These are phyloP conservation scores for Apiospora saccharicola DNA, from an alignment of 2,329 filamentous ascomycete species.

Conservation along the genomic window DNA sequence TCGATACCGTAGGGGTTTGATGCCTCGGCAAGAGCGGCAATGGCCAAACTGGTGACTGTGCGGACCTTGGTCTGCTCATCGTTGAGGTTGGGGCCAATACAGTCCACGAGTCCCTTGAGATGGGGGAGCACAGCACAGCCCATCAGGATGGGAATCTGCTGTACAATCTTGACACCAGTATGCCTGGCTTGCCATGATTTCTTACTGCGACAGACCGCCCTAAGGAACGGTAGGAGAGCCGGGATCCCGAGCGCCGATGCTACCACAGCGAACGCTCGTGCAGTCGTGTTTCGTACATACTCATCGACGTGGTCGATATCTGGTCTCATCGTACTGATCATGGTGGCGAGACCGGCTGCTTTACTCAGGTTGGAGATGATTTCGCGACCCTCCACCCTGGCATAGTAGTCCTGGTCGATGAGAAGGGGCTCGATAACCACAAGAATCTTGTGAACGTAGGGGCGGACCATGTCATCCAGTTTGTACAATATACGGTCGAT, in stretches of 20 bases:
- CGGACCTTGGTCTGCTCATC: constrained; percentile 98
- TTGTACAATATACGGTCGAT: constrained; percentile 99
- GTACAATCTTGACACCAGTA: constrained; percentile 98
- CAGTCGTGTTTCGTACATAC: constrained; percentile 97
- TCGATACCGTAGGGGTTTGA: constrained; percentile 99
- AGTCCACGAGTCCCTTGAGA: constrained; percentile 94
- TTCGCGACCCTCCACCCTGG: constrained; percentile 95
- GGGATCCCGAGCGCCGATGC: constrained; percentile 96
- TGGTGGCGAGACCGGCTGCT: constrained; percentile 93
- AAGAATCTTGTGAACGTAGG: constrained; percentile 97
- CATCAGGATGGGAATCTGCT: constrained; percentile 99
- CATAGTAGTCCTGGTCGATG: constrained; percentile 99
- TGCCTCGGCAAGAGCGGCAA: constrained; percentile 93
- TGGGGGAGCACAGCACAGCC: constrained; percentile 95
- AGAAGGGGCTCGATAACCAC: constrained; percentile 99
- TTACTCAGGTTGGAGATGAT: constrained; percentile 99
- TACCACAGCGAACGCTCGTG: constrained; percentile 95
- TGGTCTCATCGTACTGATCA: constrained; percentile 99
- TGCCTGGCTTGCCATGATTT: constrained; percentile 99
- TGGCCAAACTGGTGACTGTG: constrained; percentile 93
- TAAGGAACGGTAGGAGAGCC: constrained; percentile 90
- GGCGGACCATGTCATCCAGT: constrained; percentile 93
- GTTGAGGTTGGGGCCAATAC: constrained; percentile 93
- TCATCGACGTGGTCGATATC: constrained; percentile 99
- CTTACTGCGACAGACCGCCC: constrained; percentile 95